phyloP scores from a whole-genome alignment of 1,284 basidiomycete genomes.

The Cryptococcus wingfieldii region DNA sequence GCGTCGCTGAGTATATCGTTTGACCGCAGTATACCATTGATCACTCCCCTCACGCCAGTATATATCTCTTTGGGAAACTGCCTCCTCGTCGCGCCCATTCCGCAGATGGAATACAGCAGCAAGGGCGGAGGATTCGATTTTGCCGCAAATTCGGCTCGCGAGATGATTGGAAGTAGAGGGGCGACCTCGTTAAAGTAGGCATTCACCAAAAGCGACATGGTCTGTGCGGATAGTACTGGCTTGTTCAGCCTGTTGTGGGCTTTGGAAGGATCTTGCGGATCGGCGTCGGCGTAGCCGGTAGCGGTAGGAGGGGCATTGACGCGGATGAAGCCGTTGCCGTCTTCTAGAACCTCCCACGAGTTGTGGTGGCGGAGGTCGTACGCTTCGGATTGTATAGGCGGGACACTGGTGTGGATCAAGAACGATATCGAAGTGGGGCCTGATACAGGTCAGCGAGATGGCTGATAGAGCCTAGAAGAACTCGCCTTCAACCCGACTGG shows the following conservation, averaged over 20 bases:
- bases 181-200: slow-evolving; percentile 82
- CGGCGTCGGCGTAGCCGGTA: slow-evolving; percentile 19
- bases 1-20: slow-evolving; percentile 87
- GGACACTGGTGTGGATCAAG: slow-evolving; percentile 81
- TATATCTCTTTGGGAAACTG: slow-evolving; percentile 79
- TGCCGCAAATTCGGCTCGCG: slow-evolving; percentile 76
- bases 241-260: slow-evolving; percentile 44
- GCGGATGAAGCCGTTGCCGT: slow-evolving; percentile 81
- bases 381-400: slow-evolving; percentile 73
- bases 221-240: slow-evolving; percentile 58
- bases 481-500: slow-evolving; percentile 12
- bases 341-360: slow-evolving; percentile 70
- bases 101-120: slow-evolving; percentile 86
- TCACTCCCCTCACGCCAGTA: slow-evolving; percentile 73
- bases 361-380: slow-evolving; percentile 82
- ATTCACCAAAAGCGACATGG: slow-evolving; percentile 79
- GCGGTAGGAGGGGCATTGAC: slow-evolving; percentile 60
- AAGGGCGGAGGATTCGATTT: slow-evolving; percentile 51
- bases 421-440: slow-evolving; percentile 82
- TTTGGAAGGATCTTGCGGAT: slow-evolving; percentile 25
- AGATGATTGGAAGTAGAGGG: slow-evolving; percentile 81
- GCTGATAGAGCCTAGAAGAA: not conserved
- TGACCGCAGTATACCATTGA: slow-evolving; percentile 78
- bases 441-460: slow-evolving; percentile 33
- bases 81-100: slow-evolving; percentile 78